Evolutionary conservation across 805 yeast genomes (phyloP), one percentile per base, ranked within the genome.

Genomic region (Kuraishia molischiana): DNA sequence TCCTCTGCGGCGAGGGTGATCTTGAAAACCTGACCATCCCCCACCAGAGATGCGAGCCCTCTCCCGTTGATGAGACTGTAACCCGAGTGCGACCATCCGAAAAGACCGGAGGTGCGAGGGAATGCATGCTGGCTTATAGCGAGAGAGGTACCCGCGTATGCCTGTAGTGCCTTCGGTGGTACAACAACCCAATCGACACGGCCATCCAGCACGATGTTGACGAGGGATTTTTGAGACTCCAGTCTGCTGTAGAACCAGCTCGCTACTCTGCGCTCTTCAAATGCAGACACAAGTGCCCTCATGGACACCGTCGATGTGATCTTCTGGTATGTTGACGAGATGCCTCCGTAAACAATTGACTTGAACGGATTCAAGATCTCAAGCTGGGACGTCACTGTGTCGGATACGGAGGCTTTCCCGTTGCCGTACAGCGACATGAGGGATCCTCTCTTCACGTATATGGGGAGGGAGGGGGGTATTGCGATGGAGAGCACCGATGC

Each of bases 151-250:
- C 85, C 85, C 5, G 70, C 52, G 44, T 65, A 75, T 1, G 66
- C 69, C 34, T 74, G 75, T 18, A 79, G 49, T 0, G 77, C 62
- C 13, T 59, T 51, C 1, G 62, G 56, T 32, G 69, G 61, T 34
- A 79, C 59, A 3, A 79, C 40, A 1, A 79, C 81, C 82, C 83
- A 79, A 47, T 79, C 86, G 15, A 53, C 52, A 1, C 72, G 58
- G 2, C 86, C 86, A 44, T 79, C 82, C 40, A 79, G 49, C 3
- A 58, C 42, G 19, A 79, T 40, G 31, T 56, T 60, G 8, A 65
- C 67, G 43, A 74, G 66, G 3, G 77, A 58, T 34, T 61, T 66
- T 15, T 56, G 33, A 40, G 48, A 38, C 32, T 44, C 34, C 43
- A 36, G 19, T 43, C 43, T 35, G 15, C 28, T 24, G 9, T 34